Percentiles rank a stretch among this genome's conserved stretches.
Evolutionary conservation across 345 rosid species (phyloP).

Genomic region (Turritis glabra): DNA sequence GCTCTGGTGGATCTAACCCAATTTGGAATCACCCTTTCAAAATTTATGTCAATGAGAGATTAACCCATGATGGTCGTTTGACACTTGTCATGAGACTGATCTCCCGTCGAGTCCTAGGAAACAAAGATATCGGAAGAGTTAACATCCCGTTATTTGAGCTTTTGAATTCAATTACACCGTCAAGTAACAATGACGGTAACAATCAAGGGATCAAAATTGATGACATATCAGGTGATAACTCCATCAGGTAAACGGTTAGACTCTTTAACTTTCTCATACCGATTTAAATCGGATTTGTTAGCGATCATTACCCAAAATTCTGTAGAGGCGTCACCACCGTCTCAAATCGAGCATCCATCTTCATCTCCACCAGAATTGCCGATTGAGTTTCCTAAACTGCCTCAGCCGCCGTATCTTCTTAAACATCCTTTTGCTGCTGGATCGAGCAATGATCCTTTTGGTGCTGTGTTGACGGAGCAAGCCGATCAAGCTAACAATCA

Average conservation of each 20-base stretch:
- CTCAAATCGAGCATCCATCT: neutral
- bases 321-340: constrained; percentile 2
- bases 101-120: constrained; percentile 50
- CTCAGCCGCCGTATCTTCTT: neutral
- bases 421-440: neutral
- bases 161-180: neutral
- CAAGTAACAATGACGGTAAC: constrained; percentile 9
- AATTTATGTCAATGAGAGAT: constrained; percentile 46
- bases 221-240: constrained; percentile 53
- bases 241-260: constrained; percentile 65
- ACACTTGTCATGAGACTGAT: constrained; percentile 48
- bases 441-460: neutral
- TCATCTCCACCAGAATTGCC: neutral
- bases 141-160: constrained; percentile 64
- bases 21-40: constrained; percentile 59
- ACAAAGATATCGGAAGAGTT: constrained; percentile 62
- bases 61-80: constrained; percentile 46
- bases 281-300: constrained; percentile 38
- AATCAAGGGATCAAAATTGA: constrained; percentile 34
- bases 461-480: neutral
- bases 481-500: neutral
- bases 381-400: neutral
- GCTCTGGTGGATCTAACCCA: constrained; percentile 55
- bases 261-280: constrained; percentile 52
- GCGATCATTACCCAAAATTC: constrained; percentile 2